A percentile compares a stretch with the other conserved stretches of the same genome.
Conservation (phyloP, 2,329 filamentous ascomycete genomes). For the Blastomyces percursus region DNA sequence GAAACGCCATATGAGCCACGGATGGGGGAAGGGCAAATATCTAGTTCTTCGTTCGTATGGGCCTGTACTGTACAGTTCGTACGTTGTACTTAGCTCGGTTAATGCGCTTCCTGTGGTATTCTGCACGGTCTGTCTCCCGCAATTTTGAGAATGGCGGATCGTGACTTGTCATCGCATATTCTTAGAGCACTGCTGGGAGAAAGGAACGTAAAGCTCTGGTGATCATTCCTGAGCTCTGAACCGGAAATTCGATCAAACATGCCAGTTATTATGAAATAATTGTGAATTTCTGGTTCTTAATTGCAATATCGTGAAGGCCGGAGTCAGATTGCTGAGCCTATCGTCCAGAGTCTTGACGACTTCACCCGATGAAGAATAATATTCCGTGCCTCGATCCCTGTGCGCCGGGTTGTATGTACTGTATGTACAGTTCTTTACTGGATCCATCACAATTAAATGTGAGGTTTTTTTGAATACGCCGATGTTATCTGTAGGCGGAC, state of each 20-base stretch:
- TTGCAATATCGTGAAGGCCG: neutral
- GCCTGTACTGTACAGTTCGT: neutral
- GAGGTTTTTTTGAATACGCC: neutral
- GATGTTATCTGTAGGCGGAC: no score
- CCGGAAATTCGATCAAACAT: neutral
- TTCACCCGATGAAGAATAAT: neutral
- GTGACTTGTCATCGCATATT: neutral
- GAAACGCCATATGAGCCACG: neutral
- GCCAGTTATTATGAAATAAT: neutral
- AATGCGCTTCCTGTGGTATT: neutral
- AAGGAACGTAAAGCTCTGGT: neutral
- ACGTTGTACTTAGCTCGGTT: neutral
- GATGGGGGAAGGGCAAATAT: neutral
- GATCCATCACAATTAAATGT: neutral
- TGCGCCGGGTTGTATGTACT: no score
- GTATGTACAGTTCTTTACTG: neutral
- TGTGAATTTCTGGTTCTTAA: neutral
- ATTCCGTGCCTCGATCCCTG: neutral
- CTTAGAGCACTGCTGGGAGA: neutral
- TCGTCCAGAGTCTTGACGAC: neutral
- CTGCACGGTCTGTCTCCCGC: neutral
- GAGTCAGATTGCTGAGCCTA: neutral
- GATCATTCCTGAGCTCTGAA: neutral
- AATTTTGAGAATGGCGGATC: neutral
- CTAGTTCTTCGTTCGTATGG: neutral